Base-by-base conservation (phyloP, 2,329 filamentous ascomycete genomes). In the Elsinoe necatrix region DNA sequence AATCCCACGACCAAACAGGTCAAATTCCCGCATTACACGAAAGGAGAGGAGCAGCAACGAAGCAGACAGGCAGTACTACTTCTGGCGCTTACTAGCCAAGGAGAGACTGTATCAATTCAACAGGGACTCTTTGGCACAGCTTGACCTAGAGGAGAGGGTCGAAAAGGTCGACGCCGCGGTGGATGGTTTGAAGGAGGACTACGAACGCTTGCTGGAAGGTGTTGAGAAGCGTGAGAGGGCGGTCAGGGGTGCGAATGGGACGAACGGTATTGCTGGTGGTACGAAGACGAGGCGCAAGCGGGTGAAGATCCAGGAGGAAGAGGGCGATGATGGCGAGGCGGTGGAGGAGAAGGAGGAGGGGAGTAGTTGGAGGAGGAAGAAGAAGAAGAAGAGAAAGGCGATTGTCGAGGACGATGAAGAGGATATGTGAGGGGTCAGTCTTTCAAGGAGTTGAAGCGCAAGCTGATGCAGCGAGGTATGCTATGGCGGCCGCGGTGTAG, bases 71-170 rank as follows among this genome's bases (percentile, higher is more conserved):
- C 75, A 79, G 52, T 87, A 86, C 67, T 80, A 77, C 60, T 78
- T 89, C 43, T 95, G 87, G 86, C 76, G 84, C 27, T 69, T 92
- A 21, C 75, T 88, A 41, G 81, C 85, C n/a, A 93, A 93, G 72
- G 80, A 87, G 64, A 76, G 89, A 34, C 74, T 95, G 3, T 90
- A 87, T 67, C 78, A 80, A 43, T 86, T 89, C 64, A 92, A 93
- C 65, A 79, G 78, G 57, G 85, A 91, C 63, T 71, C 80, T 1
- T 75, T 95, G 11, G 79, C 80, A 35, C 84, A 91, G 69, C 72
- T 92, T 39, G 86, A 89, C 56, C 73, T 75, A 4, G 68, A 73
- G 0, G 87, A 92, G 68, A 79, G 86, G 34, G 80, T 86, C 6
- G 80, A 87, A 57, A 89, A 86, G 74, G 74, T 95, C 2, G 80